Conservation (phyloP, 257 asterid species). For the Nicotiana undulata region DNA sequence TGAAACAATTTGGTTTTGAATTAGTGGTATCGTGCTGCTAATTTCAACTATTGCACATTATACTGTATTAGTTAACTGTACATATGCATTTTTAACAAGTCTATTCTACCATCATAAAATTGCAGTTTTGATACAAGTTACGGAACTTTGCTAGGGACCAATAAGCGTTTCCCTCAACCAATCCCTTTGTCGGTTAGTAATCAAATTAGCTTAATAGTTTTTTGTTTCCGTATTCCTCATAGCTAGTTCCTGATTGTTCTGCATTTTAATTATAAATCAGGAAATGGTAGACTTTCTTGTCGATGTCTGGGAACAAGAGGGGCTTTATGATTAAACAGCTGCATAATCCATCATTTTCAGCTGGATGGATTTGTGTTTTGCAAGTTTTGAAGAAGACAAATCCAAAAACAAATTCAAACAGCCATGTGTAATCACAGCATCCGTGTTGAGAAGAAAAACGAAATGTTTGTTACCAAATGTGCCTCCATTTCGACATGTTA, state of each 20-base stretch:
- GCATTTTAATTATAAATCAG: constrained; percentile 14
- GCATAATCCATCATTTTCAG: constrained; percentile 11
- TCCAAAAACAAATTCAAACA: background rate
- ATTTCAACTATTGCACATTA: background rate
- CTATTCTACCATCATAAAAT: background rate
- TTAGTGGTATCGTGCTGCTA: background rate
- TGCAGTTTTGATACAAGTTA: constrained; percentile 74
- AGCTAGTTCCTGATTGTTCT: background rate
- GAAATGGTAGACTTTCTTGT: constrained; percentile 45
- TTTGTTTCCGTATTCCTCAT: background rate
- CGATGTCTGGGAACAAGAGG: constrained; percentile 40
- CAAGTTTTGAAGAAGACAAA: background rate
- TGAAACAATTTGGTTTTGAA: background rate
- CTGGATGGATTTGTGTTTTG: constrained; percentile 10
- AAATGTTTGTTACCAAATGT: background rate
- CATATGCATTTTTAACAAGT: background rate
- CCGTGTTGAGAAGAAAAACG: background rate
- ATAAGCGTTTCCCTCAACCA: constrained; percentile 74
- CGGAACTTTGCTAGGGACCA: constrained; percentile 70
- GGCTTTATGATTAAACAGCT: constrained; percentile 31
- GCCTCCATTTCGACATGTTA: background rate
- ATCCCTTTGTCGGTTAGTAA: constrained; percentile 73
- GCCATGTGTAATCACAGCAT: background rate
- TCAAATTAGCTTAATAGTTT: background rate
- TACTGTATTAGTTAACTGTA: background rate